A percentile compares a stretch with the other conserved stretches of the same genome.
Evolutionary conservation across 139 green algal genomes (phyloP).

Genomic region (Diplosphaera chodatii): DNA sequence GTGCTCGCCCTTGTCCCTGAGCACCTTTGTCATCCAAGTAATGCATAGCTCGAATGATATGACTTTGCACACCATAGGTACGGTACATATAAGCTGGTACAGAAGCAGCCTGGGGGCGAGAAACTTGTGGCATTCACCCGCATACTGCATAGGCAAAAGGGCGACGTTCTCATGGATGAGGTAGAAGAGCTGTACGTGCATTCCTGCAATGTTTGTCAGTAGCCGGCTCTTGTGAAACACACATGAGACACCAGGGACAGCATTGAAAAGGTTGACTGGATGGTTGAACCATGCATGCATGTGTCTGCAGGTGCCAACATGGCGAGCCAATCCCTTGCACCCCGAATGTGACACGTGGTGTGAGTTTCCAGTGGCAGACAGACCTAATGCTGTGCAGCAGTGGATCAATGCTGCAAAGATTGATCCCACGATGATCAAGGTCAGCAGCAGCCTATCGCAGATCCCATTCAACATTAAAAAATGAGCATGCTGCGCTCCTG

Average conservation of each 20-base stretch:
- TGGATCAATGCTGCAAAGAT: constrained; percentile 57
- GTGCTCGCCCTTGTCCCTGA: no score
- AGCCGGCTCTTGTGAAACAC: no score
- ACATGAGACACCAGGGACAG: no score
- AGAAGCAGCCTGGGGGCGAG: constrained; percentile 59
- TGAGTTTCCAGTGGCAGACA: constrained; percentile 79
- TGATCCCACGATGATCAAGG: constrained; percentile 44
- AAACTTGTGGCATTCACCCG: constrained; percentile 78
- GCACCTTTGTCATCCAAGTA: no score
- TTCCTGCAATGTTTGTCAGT: no score
- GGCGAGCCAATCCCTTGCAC: constrained; percentile 44
- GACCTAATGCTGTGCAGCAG: constrained; percentile 73
- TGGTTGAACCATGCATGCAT: not conserved
- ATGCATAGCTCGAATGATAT: no score
- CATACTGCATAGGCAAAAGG: constrained; percentile 71
- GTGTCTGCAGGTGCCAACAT: constrained; percentile 31
- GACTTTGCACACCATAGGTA: constrained; percentile 71
- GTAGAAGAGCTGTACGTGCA: constrained; percentile 17
- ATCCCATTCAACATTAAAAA: no score
- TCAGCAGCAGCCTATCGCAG: no score
- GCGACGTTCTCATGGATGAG: constrained; percentile 67
- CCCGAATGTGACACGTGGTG: constrained; percentile 68
- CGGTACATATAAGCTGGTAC: constrained; percentile 67
- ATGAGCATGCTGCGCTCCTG: no score
- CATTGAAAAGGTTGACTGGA: no score